A percentile compares a stretch with the other conserved stretches of the same genome.
Conservation (phyloP, 208 protist species). For the Blastocrithidia nonstop region DNA sequence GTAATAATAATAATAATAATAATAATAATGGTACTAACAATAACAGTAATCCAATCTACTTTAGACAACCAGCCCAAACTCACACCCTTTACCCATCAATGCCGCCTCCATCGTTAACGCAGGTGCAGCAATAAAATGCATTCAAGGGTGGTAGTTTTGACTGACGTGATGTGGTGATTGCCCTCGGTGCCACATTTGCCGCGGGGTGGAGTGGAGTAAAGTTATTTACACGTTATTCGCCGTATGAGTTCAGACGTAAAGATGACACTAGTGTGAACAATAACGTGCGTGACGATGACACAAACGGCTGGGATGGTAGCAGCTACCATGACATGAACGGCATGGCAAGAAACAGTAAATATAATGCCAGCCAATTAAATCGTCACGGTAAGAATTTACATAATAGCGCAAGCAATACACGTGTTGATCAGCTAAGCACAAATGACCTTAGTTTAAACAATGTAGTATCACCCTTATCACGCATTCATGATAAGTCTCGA, state of each 20-base stretch:
- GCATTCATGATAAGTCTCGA: background rate
- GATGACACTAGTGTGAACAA: conserved; percentile 5
- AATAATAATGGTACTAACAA: too few relatives aligned
- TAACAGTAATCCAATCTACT: too few relatives aligned
- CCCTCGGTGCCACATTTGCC: conserved; percentile 30
- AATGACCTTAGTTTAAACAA: background rate
- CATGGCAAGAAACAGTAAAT: background rate
- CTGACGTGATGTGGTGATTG: conserved; percentile 76
- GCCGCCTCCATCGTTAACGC: conserved; percentile 10
- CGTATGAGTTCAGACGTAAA: conserved; percentile 69
- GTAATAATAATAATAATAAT: too few relatives aligned
- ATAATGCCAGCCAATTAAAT: conserved; percentile 6
- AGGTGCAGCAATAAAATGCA: conserved; percentile 5
- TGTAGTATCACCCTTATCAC: background rate
- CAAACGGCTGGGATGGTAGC: too few relatives aligned
- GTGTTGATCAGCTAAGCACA: background rate
- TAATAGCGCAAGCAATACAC: background rate
- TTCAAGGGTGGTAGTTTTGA: conserved; percentile 9
- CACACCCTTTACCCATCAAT: conserved; percentile 30
- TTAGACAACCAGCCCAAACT: too few relatives aligned
- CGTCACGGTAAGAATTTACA: conserved; percentile 9
- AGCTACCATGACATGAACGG: too few relatives aligned
- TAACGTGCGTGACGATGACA: background rate
- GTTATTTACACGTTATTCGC: conserved; percentile 57
- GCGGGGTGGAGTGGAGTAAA: conserved; percentile 31